Evolutionary conservation across 306 rosid species (phyloP), one percentile per base, ranked within the genome.

Genomic region (Trifolium subterraneum): DNA sequence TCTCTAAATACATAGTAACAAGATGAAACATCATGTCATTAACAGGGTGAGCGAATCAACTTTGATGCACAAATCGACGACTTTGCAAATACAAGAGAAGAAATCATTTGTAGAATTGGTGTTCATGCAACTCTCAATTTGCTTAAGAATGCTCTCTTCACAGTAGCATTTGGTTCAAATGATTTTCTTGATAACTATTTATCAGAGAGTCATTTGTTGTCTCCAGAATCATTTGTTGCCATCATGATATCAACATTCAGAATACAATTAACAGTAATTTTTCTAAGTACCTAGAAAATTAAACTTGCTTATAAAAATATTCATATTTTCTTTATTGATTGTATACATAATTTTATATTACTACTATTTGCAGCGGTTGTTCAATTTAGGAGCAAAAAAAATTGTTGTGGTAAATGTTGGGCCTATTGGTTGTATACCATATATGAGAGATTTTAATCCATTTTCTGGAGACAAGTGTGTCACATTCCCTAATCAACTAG

Each of bases 391-490:
- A 59, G 96, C 86, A 0, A 86, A 90, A 72, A 92, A 74, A 79
- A 45, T 88, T 31, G 58, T 89, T 31, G 93, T 88, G 77, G 70
- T 69, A 66, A 89, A 88, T 79, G 86, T 92, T 36, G 97, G 96
- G 69, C 96, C 96, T 6, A 84, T 88, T 31, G 97, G 97, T 63
- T 89, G 97, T 35, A 80, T 88, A 70, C 97, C 97, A 4, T 80
- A 19, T 70, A 44, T 85, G 61, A 88, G 96, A 77, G 96, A 92
- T 11, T 8, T 27, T 22, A 85, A 84, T 59, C 89, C 79, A 36
- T 16, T 8, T 36, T 79, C 81, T 42, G 89, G 83, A 44, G 81
- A 79, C 27, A 58, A 39, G n/a, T 92, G 96, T 64, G 87, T 55
- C n/a, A 68, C 42, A 77, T 72, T 83, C 38, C 68, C 93, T 1